Percentiles rank a stretch among this genome's conserved stretches.
Evolutionary conservation across 352 stramenopile genomes (phyloP).

Genomic region (Globisporangium parvum): DNA sequence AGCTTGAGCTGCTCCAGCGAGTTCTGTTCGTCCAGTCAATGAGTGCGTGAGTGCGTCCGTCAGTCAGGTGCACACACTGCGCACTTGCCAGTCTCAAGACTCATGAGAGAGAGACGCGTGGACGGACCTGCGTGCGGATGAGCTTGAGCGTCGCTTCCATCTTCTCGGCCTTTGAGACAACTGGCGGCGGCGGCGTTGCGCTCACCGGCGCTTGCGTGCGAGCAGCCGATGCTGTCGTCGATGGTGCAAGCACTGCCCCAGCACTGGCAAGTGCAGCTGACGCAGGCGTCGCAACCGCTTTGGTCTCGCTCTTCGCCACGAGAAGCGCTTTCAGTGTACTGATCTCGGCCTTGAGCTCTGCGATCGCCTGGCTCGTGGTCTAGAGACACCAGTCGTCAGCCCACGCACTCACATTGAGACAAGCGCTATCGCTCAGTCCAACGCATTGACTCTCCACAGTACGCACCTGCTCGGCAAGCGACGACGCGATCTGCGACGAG

Average conservation of each 20-base stretch:
- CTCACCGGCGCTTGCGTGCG: not conserved
- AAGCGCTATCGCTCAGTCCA: not conserved
- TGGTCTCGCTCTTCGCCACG: constrained; percentile 24
- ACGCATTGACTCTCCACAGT: not conserved
- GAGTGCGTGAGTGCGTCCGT: too few species aligned
- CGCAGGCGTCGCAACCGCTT: not conserved
- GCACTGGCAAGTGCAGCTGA: not conserved
- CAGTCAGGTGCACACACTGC: too few species aligned
- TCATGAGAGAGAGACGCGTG: not conserved
- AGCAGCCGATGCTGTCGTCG: too few species aligned
- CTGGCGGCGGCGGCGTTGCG: constrained; percentile 1
- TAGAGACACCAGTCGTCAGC: constrained; percentile 2
- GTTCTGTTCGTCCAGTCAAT: constrained; percentile 33
- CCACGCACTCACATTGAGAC: not conserved
- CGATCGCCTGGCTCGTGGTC: constrained; percentile 49
- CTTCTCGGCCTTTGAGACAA: constrained; percentile 29
- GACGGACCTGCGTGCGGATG: constrained; percentile 38
- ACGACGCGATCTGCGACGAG: constrained; percentile 35
- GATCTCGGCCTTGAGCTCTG: constrained; percentile 63
- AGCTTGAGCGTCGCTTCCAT: constrained; percentile 44
- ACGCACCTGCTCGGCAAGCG: constrained; percentile 41
- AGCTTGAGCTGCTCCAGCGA: constrained; percentile 62
- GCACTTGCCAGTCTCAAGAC: not conserved
- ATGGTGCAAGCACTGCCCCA: too few species aligned
- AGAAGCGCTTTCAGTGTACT: constrained; percentile 58